Conservation (phyloP, 2,329 filamentous ascomycete species). For the Fusarium sp. region DNA sequence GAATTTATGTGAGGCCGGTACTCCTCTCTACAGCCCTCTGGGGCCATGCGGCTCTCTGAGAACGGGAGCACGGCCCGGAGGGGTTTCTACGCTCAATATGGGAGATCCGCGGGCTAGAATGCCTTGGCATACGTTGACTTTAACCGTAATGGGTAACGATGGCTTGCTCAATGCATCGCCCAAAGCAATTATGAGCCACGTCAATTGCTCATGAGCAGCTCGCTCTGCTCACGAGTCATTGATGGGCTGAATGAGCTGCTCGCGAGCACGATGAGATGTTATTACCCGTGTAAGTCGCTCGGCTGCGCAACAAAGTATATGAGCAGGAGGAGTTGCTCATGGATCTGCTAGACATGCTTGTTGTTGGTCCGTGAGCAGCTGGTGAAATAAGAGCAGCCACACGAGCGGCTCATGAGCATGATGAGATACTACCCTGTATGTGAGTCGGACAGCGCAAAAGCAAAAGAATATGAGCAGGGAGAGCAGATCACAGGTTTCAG, state of each 20-base stretch:
- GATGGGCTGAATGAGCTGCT: background rate
- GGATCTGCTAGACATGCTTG: background rate
- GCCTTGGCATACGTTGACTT: background rate
- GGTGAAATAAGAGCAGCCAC: too few relatives aligned
- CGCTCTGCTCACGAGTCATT: background rate
- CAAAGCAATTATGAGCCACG: background rate
- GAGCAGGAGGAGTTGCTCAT: background rate
- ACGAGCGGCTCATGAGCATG: background rate
- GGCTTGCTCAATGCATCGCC: background rate
- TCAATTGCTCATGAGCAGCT: background rate
- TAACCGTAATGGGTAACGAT: background rate
- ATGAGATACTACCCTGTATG: too few relatives aligned
- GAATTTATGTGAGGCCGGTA: background rate
- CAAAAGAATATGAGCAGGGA: background rate
- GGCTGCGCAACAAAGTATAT: background rate
- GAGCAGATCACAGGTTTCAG: too few relatives aligned
- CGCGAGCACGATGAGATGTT: background rate
- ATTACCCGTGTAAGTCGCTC: rapidly evolving
- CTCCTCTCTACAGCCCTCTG: too few relatives aligned
- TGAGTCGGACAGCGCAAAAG: rapidly evolving
- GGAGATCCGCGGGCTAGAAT: background rate
- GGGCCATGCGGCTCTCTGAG: background rate
- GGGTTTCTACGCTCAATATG: background rate
- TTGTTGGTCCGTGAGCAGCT: background rate
- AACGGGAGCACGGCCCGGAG: too few relatives aligned